These are phyloP conservation scores for Ascochyta viciae-villosae DNA, from an alignment of 2,329 filamentous ascomycete genomes.

Conservation along the genomic window DNA sequence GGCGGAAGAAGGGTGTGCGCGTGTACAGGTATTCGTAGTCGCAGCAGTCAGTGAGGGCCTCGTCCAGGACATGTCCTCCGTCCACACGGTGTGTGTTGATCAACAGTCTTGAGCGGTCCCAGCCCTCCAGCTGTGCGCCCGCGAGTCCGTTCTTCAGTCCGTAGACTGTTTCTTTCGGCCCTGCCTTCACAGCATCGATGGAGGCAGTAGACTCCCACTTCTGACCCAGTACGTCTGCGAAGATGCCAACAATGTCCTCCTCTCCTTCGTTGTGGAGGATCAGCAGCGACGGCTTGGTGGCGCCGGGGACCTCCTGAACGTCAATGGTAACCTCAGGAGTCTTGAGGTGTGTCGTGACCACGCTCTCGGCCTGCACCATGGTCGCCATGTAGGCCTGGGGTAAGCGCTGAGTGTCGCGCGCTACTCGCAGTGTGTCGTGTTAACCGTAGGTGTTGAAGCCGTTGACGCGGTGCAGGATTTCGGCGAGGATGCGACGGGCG, in stretches of 20 bases:
- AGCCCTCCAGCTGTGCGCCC: constrained; percentile 63
- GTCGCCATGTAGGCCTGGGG: constrained; percentile 45
- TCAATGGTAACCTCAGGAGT: constrained; percentile 40
- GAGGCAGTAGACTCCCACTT: constrained; percentile 66
- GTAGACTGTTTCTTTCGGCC: constrained; percentile 70
- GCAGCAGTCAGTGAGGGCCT: constrained; percentile 69
- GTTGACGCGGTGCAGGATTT: constrained; percentile 51
- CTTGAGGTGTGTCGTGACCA: constrained; percentile 42
- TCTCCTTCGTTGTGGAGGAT: constrained; percentile 75
- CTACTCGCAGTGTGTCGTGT: constrained; percentile 18
- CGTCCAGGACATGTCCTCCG: constrained; percentile 66
- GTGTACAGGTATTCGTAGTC: constrained; percentile 91
- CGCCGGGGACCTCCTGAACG: constrained; percentile 43
- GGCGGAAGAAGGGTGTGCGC: constrained; percentile 71
- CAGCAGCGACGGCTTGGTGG: constrained; percentile 50
- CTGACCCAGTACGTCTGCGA: constrained; percentile 81
- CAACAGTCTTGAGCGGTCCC: constrained; percentile 66
- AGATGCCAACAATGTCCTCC: constrained; percentile 75
- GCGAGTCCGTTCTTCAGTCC: constrained; percentile 68
- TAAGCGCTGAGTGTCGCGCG: constrained; percentile 24
- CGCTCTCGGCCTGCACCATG: constrained; percentile 46
- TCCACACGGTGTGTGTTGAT: constrained; percentile 81
- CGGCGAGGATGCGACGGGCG: constrained; percentile 50
- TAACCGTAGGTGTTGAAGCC: constrained; percentile 53
- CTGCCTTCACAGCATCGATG: constrained; percentile 61